Base-by-base conservation (phyloP, 768 basidiomycete species). In the Leccinum sublutescens region DNA sequence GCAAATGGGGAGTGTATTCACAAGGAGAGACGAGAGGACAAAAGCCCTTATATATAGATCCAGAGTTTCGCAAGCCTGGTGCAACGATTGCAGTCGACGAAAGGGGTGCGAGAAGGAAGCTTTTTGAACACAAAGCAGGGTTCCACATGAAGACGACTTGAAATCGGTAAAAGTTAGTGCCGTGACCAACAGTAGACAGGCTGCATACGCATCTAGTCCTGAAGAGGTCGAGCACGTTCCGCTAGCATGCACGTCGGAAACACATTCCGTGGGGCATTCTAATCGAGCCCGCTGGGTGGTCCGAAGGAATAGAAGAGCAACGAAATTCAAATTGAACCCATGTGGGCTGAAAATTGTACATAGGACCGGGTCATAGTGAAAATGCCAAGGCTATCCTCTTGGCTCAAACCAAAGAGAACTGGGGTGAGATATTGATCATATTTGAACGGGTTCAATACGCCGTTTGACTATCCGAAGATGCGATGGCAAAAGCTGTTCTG, bases 11-110 rank as follows among this genome's bases (percentile, higher is more conserved):
- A 31, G 47, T 21, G 40, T 7, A 21, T 19, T 40, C 19, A 38
- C 7, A n/a, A 15, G 31, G 25, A 51, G 29, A 43, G 17, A 38
- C 25, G 23, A 19, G 7, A 23, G 10, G 19, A 48, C 9, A 36
- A 4, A 10, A 15, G 25, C 5, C 54, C 31, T 67, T 68, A 68
- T 68, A 67, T 67, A 54, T 51, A 34, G 40, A 36, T 25, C 12
- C 36, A 19, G 25, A 21, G 50, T 7, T 53, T 36, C 10, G 14
- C 7, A 19, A 54, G 52, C 25, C 21, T 4, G 7, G 23, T 31
- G 27, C 23, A 31, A 33, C 52, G 40, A 12, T 43, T 56, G 33
- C 38, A 53, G 5, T 33, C 9, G 40, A 55, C 56, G 17, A 25
- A 51, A 53, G 50, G 33, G 49, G 36, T 52, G 54, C 48, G 56